A percentile compares a stretch with the other conserved stretches of the same genome.
phyloP scores from a whole-genome alignment of 1,284 basidiomycete genomes.

The Pascua guehoae region DNA sequence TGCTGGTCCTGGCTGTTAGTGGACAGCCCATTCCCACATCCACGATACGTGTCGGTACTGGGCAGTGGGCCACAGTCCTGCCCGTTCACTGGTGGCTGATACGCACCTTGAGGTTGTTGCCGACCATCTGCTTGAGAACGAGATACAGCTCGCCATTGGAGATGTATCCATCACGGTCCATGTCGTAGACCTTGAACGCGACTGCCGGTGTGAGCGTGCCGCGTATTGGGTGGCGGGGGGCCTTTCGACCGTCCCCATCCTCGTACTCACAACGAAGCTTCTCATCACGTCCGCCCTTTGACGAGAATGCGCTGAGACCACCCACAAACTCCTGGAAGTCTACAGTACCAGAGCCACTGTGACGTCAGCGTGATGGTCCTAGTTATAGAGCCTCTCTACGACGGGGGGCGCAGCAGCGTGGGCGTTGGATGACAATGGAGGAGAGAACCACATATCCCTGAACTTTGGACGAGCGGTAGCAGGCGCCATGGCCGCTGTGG shows the following conservation, averaged over 20 bases:
- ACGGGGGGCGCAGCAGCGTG: too few species aligned
- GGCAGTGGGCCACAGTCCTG: too few species aligned
- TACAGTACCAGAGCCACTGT: constrained; percentile 91
- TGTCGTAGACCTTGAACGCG: constrained; percentile 98
- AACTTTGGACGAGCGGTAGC: too few species aligned
- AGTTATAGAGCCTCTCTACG: too few species aligned
- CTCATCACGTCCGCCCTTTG: constrained; percentile 91
- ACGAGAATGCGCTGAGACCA: constrained; percentile 94
- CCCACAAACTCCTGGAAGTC: constrained; percentile 99
- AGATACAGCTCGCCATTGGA: constrained; percentile 99
- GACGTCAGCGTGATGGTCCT: not conserved
- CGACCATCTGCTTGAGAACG: constrained; percentile 99
- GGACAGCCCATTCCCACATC: too few species aligned
- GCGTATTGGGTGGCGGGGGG: not conserved
- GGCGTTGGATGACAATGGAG: too few species aligned
- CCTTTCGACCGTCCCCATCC: not conserved
- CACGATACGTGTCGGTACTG: too few species aligned
- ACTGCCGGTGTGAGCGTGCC: constrained; percentile 56
- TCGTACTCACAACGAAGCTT: constrained; percentile 79
- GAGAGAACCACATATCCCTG: too few species aligned
- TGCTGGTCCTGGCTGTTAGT: constrained; percentile 96
- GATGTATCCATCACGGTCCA: constrained; percentile 94
- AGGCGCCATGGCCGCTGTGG: too few species aligned
- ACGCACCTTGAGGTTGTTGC: constrained; percentile 54
- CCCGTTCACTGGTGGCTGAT: too few species aligned